Evolutionary conservation across 371 early-diverging fungal genomes (phyloP).

Genomic region (Mucor lusitanicus): DNA sequence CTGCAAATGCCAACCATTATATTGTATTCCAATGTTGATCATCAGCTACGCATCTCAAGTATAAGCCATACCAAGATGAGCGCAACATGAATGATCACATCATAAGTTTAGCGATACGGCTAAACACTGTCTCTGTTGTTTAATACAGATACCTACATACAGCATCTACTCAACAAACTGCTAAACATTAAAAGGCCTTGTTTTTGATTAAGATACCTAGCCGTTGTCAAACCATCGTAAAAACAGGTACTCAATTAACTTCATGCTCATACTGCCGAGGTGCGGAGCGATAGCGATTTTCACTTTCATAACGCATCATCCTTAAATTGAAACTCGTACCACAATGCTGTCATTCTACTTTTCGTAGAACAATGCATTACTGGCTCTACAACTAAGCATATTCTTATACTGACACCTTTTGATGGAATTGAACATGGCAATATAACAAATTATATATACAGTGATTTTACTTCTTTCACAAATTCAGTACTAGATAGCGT

Average conservation of each 20-base stretch:
- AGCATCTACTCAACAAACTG: not conserved
- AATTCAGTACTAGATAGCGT: too few species aligned
- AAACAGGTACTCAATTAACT: not conserved
- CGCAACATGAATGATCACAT: not conserved
- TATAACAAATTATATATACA: not conserved
- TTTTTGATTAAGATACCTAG: not conserved
- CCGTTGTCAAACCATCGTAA: not conserved
- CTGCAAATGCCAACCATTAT: not conserved
- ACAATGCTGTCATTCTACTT: not conserved
- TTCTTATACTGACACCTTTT: too few species aligned
- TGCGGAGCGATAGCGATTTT: not conserved
- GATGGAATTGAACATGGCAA: not conserved
- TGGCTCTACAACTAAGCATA: too few species aligned
- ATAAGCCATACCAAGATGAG: not conserved
- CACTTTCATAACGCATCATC: not conserved
- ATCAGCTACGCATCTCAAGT: not conserved
- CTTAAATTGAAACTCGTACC: not conserved
- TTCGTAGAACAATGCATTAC: too few species aligned
- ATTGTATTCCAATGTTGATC: not conserved
- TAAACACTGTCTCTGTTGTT: not conserved
- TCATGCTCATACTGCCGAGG: not conserved
- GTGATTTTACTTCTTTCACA: not conserved
- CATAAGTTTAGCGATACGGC: not conserved
- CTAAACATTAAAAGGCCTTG: not conserved
- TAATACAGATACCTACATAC: not conserved